Percentiles rank a stretch among this genome's conserved stretches.
phyloP scores from a whole-genome alignment of 257 asterid species.

The Thymus quinquecostatus region DNA sequence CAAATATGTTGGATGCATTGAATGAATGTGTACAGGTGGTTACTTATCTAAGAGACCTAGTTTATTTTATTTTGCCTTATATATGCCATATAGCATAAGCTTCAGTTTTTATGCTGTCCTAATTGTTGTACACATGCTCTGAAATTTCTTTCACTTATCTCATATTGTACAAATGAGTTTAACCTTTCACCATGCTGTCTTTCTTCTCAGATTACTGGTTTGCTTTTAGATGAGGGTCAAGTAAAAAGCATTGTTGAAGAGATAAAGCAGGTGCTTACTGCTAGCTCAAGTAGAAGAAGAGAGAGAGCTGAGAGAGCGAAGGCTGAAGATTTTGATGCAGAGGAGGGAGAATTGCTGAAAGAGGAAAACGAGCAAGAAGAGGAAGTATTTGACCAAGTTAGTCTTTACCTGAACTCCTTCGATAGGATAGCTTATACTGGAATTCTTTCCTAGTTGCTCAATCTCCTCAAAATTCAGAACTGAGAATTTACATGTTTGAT shows the following conservation, averaged over 20 bases:
- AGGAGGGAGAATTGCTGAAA: conserved; percentile 89
- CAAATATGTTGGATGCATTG: conserved; percentile 77
- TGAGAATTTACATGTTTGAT: background rate
- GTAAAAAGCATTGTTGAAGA: conserved; percentile 94
- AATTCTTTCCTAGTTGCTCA: background rate
- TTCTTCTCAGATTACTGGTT: conserved; percentile 74
- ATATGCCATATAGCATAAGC: background rate
- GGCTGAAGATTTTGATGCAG: conserved; percentile 99
- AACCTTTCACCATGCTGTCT: conserved; percentile 10
- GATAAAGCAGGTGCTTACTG: conserved; percentile 84
- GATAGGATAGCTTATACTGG: background rate
- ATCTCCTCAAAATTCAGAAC: conserved; percentile 16
- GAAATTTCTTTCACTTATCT: background rate
- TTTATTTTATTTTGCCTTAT: conserved; percentile 13
- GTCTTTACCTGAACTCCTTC: conserved; percentile 26
- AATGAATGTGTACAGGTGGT: conserved; percentile 83
- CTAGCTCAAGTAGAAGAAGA: conserved; percentile 85
- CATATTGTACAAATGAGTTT: background rate
- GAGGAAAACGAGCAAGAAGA: conserved; percentile 99
- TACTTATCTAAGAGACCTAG: conserved; percentile 6
- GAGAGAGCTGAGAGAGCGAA: conserved; percentile 91
- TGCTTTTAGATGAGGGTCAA: conserved; percentile 87
- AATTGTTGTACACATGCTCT: background rate
- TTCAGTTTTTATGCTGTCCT: background rate
- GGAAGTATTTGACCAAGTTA: conserved; percentile 95